A percentile compares a stretch with the other conserved stretches of the same genome.
phyloP scores from a whole-genome alignment of 345 rosid species.

The Toxicodendron radicans region DNA sequence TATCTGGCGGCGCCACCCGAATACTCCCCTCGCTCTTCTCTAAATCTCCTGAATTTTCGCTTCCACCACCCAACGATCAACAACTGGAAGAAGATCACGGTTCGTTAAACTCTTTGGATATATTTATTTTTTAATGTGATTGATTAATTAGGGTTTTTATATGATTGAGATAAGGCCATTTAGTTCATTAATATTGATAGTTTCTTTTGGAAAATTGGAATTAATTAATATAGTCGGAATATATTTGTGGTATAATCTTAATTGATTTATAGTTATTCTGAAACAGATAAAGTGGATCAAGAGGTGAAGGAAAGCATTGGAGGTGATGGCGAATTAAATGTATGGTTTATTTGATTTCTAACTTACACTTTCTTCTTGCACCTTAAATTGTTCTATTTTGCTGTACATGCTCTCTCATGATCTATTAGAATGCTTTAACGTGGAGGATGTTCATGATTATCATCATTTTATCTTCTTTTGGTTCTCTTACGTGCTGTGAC shows the following conservation, averaged over 20 bases:
- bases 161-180: too few relatives aligned
- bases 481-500: not conserved
- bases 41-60: constrained; percentile 34
- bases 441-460: not conserved
- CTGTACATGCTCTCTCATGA: not conserved
- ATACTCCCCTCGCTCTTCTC: constrained; percentile 70
- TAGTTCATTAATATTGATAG: not conserved
- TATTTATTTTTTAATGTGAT: not conserved
- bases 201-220: not conserved
- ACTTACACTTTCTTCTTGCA: not conserved
- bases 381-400: not conserved
- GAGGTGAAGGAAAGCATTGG: constrained; percentile 32
- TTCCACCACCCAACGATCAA: constrained; percentile 32
- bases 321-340: constrained; percentile 29
- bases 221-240: not conserved
- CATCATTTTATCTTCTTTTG: not conserved
- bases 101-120: constrained; percentile 15
- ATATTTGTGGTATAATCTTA: not conserved
- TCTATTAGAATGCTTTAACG: not conserved
- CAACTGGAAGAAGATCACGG: constrained; percentile 38
- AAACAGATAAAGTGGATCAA: constrained; percentile 27
- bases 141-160: constrained; percentile 31
- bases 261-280: constrained; percentile 12
- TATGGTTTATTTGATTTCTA: constrained; percentile 27
- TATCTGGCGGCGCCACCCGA: constrained; percentile 64